phyloP scores from a whole-genome alignment of 768 basidiomycete genomes.

The Nidularia pulvinata region DNA sequence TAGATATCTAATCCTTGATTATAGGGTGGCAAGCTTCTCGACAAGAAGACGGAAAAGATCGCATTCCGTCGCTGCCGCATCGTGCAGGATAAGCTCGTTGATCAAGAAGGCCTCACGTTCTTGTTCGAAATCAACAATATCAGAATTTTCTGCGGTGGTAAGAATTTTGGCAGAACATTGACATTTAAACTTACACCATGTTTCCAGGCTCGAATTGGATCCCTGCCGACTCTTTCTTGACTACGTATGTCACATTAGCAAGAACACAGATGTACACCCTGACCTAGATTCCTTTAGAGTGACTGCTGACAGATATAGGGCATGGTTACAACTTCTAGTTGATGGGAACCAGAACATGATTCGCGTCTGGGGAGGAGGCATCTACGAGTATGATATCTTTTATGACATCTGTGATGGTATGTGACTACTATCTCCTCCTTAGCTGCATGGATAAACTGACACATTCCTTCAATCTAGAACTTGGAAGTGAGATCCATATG shows the following conservation, averaged over 20 bases:
- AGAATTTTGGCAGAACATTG: slow-evolving; percentile 2
- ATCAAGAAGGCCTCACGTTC: slow-evolving; percentile 81
- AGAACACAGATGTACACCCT: not conserved
- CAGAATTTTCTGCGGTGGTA: slow-evolving; percentile 86
- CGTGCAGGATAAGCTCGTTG: slow-evolving; percentile 79
- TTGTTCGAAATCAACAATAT: slow-evolving; percentile 91
- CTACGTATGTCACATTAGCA: slow-evolving; percentile 47
- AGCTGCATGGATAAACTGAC: not conserved
- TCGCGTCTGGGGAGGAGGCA: slow-evolving; percentile 93
- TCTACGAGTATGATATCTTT: slow-evolving; percentile 83
- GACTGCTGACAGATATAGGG: slow-evolving; percentile 56
- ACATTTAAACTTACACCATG: no score
- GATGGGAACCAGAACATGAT: slow-evolving; percentile 94
- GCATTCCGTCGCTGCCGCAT: slow-evolving; percentile 81
- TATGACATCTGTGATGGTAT: slow-evolving; percentile 83
- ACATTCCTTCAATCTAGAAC: slow-evolving; percentile 35
- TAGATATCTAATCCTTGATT: not conserved
- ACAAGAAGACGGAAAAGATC: slow-evolving; percentile 55
- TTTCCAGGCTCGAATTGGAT: slow-evolving; percentile 87
- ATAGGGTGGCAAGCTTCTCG: slow-evolving; percentile 52
- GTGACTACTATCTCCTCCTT: slow-evolving; percentile 2
- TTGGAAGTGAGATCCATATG: slow-evolving; percentile 49
- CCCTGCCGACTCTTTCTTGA: slow-evolving; percentile 90
- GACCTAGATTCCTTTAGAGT: slow-evolving; percentile 23
- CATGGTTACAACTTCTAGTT: slow-evolving; percentile 84